Evolutionary conservation across 1,139 yeast genomes (phyloP).

Genomic region (Arxiozyma telluris): DNA sequence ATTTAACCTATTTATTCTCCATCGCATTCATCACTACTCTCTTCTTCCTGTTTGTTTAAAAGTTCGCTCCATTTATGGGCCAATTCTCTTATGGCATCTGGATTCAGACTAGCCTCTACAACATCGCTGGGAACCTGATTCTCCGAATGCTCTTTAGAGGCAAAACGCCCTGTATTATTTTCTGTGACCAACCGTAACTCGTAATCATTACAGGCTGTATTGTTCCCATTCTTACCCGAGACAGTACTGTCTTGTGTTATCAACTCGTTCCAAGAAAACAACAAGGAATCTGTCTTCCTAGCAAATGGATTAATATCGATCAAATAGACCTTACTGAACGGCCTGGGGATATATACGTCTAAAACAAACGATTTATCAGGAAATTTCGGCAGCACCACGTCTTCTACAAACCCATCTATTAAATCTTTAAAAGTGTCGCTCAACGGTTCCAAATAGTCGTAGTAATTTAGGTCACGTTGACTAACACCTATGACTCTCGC

Average conservation of each 20-base stretch:
- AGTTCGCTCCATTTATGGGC: slow-evolving; percentile 49
- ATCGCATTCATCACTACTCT: slow-evolving; percentile 11
- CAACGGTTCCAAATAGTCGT: slow-evolving; percentile 51
- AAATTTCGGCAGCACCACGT: slow-evolving; percentile 41
- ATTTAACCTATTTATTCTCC: not conserved
- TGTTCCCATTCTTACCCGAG: slow-evolving; percentile 3
- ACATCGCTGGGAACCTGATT: slow-evolving; percentile 88
- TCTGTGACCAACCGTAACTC: slow-evolving; percentile 63
- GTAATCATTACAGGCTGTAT: slow-evolving; percentile 29
- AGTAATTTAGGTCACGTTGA: slow-evolving; percentile 80
- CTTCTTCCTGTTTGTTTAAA: slow-evolving; percentile 29
- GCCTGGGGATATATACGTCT: slow-evolving; percentile 77
- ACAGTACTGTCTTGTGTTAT: slow-evolving; percentile 6
- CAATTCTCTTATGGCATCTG: slow-evolving; percentile 54
- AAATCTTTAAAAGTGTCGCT: slow-evolving; percentile 38
- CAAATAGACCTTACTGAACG: slow-evolving; percentile 54
- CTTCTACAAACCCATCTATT: slow-evolving; percentile 49
- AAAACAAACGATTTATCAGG: slow-evolving; percentile 52
- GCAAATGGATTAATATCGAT: slow-evolving; percentile 83
- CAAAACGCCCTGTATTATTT: slow-evolving; percentile 63
- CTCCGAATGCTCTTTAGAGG: slow-evolving; percentile 75
- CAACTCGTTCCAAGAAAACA: slow-evolving; percentile 82
- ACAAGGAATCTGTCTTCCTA: slow-evolving; percentile 61
- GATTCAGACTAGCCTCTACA: slow-evolving; percentile 68
- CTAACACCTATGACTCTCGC: slow-evolving; percentile 59